Percentiles rank a stretch among this genome's conserved stretches.
phyloP scores from a whole-genome alignment of 495 filamentous ascomycete genomes.

The Neurospora sp. region DNA sequence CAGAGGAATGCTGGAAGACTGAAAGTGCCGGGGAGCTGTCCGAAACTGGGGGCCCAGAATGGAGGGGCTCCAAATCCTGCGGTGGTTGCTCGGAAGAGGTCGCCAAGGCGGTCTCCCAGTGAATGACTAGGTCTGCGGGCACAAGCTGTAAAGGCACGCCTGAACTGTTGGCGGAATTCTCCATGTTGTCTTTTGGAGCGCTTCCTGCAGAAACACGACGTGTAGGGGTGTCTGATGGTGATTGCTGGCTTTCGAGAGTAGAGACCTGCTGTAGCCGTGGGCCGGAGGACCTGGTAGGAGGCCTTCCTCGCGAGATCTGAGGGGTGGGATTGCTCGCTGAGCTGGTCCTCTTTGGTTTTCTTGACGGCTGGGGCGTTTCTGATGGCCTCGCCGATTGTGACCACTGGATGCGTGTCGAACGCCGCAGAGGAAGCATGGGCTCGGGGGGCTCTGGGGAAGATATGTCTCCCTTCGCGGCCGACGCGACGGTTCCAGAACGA shows the following conservation, averaged over 20 bases:
- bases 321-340: not conserved
- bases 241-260: not conserved
- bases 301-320: not conserved
- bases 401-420: not conserved
- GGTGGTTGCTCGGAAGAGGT: not conserved
- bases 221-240: not conserved
- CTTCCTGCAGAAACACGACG: not conserved
- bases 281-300: not conserved
- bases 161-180: not conserved
- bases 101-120: not conserved
- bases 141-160: not conserved
- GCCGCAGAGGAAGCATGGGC: not conserved
- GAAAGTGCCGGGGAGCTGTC: not conserved
- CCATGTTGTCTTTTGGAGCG: not conserved
- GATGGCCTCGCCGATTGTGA: not conserved
- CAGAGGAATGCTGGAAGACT: not conserved
- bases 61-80: not conserved
- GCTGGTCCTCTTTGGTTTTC: not conserved
- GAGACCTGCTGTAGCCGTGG: not conserved
- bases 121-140: not conserved
- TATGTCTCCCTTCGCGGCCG: not conserved
- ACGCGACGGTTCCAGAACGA: not conserved
- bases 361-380: not conserved
- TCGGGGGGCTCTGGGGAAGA: not conserved
- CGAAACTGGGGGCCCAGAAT: not conserved